These are phyloP conservation scores for Omphalotus guepiniiformis DNA, from an alignment of 768 basidiomycete species.

Conservation along the genomic window DNA sequence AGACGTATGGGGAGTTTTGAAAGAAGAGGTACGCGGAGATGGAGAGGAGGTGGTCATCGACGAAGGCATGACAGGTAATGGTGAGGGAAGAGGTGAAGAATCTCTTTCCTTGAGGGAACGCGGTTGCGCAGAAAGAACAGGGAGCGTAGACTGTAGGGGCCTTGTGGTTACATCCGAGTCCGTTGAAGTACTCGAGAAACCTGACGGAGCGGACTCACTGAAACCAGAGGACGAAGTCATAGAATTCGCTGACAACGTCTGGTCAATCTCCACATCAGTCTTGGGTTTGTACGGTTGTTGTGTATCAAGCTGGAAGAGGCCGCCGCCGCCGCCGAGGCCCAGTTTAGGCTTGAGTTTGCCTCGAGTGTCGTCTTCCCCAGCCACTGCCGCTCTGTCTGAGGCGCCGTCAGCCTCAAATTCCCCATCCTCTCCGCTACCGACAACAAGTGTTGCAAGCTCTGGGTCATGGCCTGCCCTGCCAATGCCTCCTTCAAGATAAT, in stretches of 20 bases:
- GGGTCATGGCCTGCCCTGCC: constrained; percentile 56
- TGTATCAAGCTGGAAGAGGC: constrained; percentile 71
- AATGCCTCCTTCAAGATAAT: constrained; percentile 74
- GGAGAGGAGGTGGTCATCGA: constrained; percentile 28
- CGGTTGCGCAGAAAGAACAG: constrained; percentile 3
- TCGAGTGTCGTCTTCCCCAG: too few species aligned
- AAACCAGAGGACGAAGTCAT: too few species aligned
- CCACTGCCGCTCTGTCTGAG: too few species aligned
- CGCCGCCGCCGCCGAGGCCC: constrained; percentile 31
- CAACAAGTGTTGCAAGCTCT: constrained; percentile 48
- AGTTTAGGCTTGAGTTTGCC: too few species aligned
- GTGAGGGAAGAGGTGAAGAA: constrained; percentile 34
- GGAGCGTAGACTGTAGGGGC: too few species aligned
- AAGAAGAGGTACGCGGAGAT: constrained; percentile 25
- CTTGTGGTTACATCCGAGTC: constrained; percentile 5
- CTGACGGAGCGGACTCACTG: too few species aligned
- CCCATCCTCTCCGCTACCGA: constrained; percentile 31
- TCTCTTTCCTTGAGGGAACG: constrained; percentile 6
- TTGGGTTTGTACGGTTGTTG: constrained; percentile 46
- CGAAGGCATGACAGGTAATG: constrained; percentile 55
- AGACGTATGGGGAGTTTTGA: too few species aligned
- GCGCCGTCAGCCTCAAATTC: constrained; percentile 15
- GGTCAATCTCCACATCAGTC: constrained; percentile 56
- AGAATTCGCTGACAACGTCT: constrained; percentile 30
- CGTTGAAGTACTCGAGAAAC: too few species aligned